A percentile compares a stretch with the other conserved stretches of the same genome.
phyloP scores from a whole-genome alignment of 192 early-diverging fungal species.

The Thamnidium elegans region DNA sequence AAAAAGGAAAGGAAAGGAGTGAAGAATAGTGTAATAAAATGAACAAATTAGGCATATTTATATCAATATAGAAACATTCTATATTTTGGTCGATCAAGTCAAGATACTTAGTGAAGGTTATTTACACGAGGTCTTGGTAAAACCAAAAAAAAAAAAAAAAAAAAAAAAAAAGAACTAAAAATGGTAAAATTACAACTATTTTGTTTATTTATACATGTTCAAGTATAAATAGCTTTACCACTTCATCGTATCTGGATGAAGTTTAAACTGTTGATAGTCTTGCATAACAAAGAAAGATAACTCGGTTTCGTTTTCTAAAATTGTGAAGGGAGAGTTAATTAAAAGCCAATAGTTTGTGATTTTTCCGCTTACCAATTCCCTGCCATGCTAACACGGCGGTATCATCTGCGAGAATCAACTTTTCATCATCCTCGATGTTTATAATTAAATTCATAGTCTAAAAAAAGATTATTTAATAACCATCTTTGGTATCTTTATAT shows the following conservation, averaged over 20 bases:
- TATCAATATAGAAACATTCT: no score
- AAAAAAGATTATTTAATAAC: background rate
- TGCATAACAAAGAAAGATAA: slow-evolving; percentile 75
- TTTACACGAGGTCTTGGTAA: no score
- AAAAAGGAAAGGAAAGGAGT: background rate
- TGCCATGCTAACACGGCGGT: slow-evolving; percentile 47
- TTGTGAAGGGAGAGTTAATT: background rate
- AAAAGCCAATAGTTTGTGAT: slow-evolving; percentile 8
- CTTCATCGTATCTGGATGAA: slow-evolving; percentile 69
- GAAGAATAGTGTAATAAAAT: slow-evolving; percentile 1
- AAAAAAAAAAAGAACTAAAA: background rate
- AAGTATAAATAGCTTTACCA: slow-evolving; percentile 54
- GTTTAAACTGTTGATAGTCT: slow-evolving; percentile 68
- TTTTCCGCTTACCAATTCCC: slow-evolving; percentile 55
- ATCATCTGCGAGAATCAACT: slow-evolving; percentile 59
- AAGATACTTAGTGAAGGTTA: no score
- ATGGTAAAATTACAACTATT: background rate
- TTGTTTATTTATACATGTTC: background rate
- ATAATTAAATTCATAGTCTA: slow-evolving; percentile 84
- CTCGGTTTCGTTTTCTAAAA: slow-evolving; percentile 79
- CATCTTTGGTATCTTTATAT: slow-evolving; percentile 14
- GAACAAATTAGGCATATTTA: background rate
- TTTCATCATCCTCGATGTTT: slow-evolving; percentile 74
- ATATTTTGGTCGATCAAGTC: no score
- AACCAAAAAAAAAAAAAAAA: background rate